phyloP scores from a whole-genome alignment of 345 rosid species.

The Raphanus sativus region DNA sequence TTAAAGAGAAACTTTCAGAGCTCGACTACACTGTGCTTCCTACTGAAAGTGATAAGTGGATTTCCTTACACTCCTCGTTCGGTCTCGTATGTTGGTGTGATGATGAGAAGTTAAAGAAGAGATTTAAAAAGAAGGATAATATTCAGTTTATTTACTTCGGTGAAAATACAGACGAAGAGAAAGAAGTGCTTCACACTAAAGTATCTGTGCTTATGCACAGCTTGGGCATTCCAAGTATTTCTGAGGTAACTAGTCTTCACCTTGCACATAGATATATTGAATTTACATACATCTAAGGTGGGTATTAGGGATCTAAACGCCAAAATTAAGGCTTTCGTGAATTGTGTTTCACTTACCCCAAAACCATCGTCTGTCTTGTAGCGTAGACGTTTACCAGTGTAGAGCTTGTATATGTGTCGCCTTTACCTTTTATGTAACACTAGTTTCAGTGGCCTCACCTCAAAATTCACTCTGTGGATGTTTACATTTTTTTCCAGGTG shows the following conservation, averaged over 20 bases:
- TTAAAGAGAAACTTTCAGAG: constrained; percentile 63
- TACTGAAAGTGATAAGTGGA: constrained; percentile 72
- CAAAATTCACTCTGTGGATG: neutral
- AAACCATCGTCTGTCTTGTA: constrained; percentile 8
- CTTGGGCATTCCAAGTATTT: constrained; percentile 79
- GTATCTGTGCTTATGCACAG: constrained; percentile 57
- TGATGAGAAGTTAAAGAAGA: constrained; percentile 59
- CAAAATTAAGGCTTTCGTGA: constrained; percentile 18
- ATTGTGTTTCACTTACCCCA: constrained; percentile 6
- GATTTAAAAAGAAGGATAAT: constrained; percentile 55
- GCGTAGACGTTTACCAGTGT: constrained; percentile 20
- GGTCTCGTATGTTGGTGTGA: constrained; percentile 90
- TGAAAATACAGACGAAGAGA: constrained; percentile 46
- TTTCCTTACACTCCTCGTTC: constrained; percentile 74
- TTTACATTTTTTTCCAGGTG: constrained; percentile 45
- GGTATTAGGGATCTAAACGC: neutral
- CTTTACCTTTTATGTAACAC: neutral
- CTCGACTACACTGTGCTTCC: constrained; percentile 71
- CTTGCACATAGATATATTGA: constrained; percentile 5
- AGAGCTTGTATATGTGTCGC: constrained; percentile 8
- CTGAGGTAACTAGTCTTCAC: constrained; percentile 55
- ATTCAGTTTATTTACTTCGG: constrained; percentile 71
- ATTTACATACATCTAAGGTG: constrained; percentile 1
- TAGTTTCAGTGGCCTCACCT: constrained; percentile 5
- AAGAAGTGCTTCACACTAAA: constrained; percentile 53